Base-by-base conservation (phyloP, 768 basidiomycete species). In the Filobasidium floriforme region DNA sequence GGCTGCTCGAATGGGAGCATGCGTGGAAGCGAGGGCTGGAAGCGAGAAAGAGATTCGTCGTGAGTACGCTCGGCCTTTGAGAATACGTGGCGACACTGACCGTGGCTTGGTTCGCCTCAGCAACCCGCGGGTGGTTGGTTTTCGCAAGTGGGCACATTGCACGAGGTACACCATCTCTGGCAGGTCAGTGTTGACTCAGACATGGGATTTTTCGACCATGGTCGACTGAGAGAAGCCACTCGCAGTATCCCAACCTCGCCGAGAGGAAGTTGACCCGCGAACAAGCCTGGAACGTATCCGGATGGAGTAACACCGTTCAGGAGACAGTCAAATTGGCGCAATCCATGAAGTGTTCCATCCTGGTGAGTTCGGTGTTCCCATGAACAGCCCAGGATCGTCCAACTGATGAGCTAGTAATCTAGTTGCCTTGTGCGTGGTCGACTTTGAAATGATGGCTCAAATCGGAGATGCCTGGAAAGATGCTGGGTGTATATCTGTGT, bases 21-120 rank as follows among this genome's bases (percentile, higher is more conserved):
- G 84, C 90, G 68, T 98, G 96, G 94, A 86, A 92, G 68, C 84
- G 83, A 75, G 96, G 96, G 11, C 89, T 99, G 59, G 94, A 98
- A 75, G 96, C 96, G 12, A 86, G 96, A 60, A 84, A 87, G 68
- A 86, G 88, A 77, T 89, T 89, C 73, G 87, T 94, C 3, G 79
- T 63, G 85, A 85, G 65, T 93, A 37, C 4, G 32, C 32, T 37
- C 32, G 9, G 4, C 32, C 32, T 9, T 3, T 37, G 3, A 9
- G 9, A 9, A 9, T 9, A 37, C 4, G 89, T 52, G 85, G 90
- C 14, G 91, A 89, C 32, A 89, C 89, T n/a, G 92, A 37, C 32
- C 9, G 9, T 37, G 32, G 4, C 32, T 37, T 9, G 32, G 9
- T 37, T 37, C 32, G 3, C 9, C 32, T 37, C 32, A 78, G 77